phyloP scores from a whole-genome alignment of 495 filamentous ascomycete species.

The Articulospora tetracladia region DNA sequence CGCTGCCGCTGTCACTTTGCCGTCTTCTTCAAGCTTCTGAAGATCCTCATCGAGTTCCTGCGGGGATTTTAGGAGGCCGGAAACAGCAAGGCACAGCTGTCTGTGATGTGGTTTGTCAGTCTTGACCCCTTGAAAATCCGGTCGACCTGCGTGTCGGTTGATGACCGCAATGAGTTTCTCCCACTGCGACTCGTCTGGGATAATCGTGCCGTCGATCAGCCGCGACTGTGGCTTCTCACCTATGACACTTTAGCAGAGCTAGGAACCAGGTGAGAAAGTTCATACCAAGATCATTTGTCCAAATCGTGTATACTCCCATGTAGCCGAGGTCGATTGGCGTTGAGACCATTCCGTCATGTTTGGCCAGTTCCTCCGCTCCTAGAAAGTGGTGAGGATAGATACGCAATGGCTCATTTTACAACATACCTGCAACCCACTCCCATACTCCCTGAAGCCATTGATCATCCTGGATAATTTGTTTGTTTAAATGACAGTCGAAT shows the following conservation, averaged over 20 bases:
- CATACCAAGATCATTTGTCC: slow-evolving; percentile 71
- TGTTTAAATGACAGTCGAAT: slow-evolving; percentile 69
- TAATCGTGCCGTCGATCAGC: slow-evolving; percentile 33
- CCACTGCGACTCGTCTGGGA: slow-evolving; percentile 42
- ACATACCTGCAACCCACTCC: slow-evolving; percentile 69
- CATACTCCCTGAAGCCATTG: slow-evolving; percentile 73
- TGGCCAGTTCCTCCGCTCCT: slow-evolving; percentile 64
- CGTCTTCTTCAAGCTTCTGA: slow-evolving; percentile 47
- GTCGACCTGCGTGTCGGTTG: slow-evolving; percentile 36
- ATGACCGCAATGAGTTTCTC: slow-evolving; percentile 44
- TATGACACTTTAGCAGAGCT: slow-evolving; percentile 16
- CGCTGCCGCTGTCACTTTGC: slow-evolving; percentile 76
- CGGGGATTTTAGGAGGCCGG: slow-evolving; percentile 63
- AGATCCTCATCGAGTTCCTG: slow-evolving; percentile 51
- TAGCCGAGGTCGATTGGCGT: slow-evolving; percentile 77
- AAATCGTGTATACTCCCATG: slow-evolving; percentile 75
- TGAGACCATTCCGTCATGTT: slow-evolving; percentile 68
- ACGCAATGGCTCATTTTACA: background rate
- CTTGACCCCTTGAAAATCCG: slow-evolving; percentile 40
- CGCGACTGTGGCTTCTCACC: slow-evolving; percentile 36
- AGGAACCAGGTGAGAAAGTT: background rate
- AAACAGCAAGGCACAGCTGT: slow-evolving; percentile 74
- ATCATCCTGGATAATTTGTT: slow-evolving; percentile 64
- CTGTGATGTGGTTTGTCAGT: slow-evolving; percentile 72
- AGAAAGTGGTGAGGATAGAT: slow-evolving; percentile 6